A percentile compares a stretch with the other conserved stretches of the same genome.
Evolutionary conservation across 2,329 filamentous ascomycete genomes (phyloP).

Genomic region (Neoascochyta sp.): DNA sequence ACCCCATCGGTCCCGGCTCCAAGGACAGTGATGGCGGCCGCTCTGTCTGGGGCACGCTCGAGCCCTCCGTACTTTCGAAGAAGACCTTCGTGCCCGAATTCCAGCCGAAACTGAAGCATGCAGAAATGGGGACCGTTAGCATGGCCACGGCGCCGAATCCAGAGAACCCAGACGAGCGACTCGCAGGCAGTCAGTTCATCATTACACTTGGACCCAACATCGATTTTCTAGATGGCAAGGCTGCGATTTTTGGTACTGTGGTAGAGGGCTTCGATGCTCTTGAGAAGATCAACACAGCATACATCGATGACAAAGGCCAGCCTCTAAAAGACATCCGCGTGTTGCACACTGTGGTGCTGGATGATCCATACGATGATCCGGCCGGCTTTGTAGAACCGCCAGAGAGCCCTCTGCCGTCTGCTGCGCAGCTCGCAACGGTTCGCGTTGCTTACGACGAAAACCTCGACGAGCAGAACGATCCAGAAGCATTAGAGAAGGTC

Average conservation of each 20-base stretch:
- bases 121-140: slow-evolving; percentile 86
- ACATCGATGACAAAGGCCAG: slow-evolving; percentile 79
- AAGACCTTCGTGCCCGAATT: slow-evolving; percentile 82
- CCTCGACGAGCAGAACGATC: slow-evolving; percentile 72
- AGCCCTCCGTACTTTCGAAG: slow-evolving; percentile 57
- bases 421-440: slow-evolving; percentile 84
- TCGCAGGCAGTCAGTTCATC: slow-evolving; percentile 90
- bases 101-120: slow-evolving; percentile 81
- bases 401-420: slow-evolving; percentile 74
- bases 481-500: slow-evolving; percentile 73
- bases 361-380: slow-evolving; percentile 88
- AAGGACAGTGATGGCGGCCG: slow-evolving; percentile 85
- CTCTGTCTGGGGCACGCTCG: slow-evolving; percentile 84
- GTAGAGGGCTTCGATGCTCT: slow-evolving; percentile 93
- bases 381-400: slow-evolving; percentile 70
- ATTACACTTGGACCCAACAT: slow-evolving; percentile 86
- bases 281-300: slow-evolving; percentile 88
- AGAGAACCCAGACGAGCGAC: slow-evolving; percentile 72
- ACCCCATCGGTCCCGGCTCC: slow-evolving; percentile 83
- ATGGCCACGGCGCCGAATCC: slow-evolving; percentile 87
- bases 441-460: slow-evolving; percentile 88
- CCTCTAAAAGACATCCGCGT: slow-evolving; percentile 94
- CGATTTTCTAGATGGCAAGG: slow-evolving; percentile 87
- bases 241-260: slow-evolving; percentile 91
- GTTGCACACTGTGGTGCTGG: slow-evolving; percentile 84